Evolutionary conservation across 1,139 yeast genomes (phyloP), one percentile per base, ranked within the genome.

Genomic region (Sugiyamaella xylanicola): DNA sequence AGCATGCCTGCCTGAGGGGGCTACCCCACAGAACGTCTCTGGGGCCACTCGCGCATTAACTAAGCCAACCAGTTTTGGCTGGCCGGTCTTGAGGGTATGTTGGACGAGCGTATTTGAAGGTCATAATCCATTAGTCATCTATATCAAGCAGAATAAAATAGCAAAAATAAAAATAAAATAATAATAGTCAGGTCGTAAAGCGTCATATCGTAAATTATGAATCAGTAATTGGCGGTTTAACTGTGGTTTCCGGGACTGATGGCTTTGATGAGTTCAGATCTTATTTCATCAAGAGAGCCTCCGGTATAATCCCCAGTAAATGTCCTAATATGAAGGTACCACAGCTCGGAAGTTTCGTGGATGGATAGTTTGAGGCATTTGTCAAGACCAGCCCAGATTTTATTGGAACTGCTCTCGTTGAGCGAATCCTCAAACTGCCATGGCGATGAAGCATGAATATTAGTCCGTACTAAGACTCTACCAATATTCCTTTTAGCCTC

Each of bases 401-500:
- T n/a, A 13, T 8, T 15, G 37, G 4, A 4, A 32, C 37, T 13
- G 15, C 4, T 32, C 15, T 32, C 15, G 13, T 7, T 13, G 8
- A 7, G 16, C 4, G 22, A 5, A 11, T 17, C 17, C 13, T 19
- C 20, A 25, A 51, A 46, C 8, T 19, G 20, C 62, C 60, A 59
- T 2, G 63, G 64, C 8, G 53, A 21, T 21, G 58, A 39, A 9
- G 62, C 65, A n/a, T 56, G 37, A 17, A 61, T 53, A 13, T 52
- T 47, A 7, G 52, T 45, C 54, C 56, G 56, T 40, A 55, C 55
- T 8, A 63, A 44, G 11, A 60, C 60, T 17, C 55, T 51, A 32
- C 56, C 37, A 9, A 63, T 49, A 25, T 49, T 48, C 8, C 62
- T 47, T 47, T 59, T 59, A n/a, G 57, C 48, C 21, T 65, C 68